Percentiles rank a stretch among this genome's conserved stretches.
These are phyloP conservation scores for Triglochin maritima DNA, from an alignment of 106 monocot genomes.

Conservation along the genomic window DNA sequence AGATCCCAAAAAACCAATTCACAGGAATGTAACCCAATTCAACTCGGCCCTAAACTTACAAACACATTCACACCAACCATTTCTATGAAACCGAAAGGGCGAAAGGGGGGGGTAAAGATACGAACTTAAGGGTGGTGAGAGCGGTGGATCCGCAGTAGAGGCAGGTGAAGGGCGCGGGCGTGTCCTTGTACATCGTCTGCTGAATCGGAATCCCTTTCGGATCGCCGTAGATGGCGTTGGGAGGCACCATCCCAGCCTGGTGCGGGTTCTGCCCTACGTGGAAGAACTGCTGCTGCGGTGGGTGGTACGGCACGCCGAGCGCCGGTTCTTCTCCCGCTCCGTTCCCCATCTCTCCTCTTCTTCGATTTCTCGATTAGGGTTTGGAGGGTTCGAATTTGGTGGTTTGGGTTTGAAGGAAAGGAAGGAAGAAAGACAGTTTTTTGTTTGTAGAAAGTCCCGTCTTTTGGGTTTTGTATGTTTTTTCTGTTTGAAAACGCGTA, in stretches of 20 bases:
- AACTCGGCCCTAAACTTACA: too few species aligned
- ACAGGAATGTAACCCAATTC: too few species aligned
- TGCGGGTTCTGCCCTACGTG: constrained; percentile 57
- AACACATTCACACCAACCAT: background rate
- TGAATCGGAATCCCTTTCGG: constrained; percentile 84
- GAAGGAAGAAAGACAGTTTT: too few species aligned
- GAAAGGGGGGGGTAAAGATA: background rate
- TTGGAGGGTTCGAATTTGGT: too few species aligned
- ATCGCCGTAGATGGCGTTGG: constrained; percentile 82
- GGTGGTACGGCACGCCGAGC: constrained; percentile 32
- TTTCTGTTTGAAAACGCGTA: too few species aligned
- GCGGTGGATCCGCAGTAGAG: constrained; percentile 69
- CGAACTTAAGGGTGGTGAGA: constrained; percentile 66
- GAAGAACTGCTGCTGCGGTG: constrained; percentile 20
- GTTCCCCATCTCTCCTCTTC: constrained; percentile 9
- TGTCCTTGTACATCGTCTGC: constrained; percentile 89
- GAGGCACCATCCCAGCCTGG: constrained; percentile 79
- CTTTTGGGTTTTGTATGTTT: too few species aligned
- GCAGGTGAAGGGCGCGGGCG: constrained; percentile 85
- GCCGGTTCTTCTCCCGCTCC: constrained; percentile 23
- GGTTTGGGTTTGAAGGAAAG: too few species aligned
- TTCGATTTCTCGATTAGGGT: background rate
- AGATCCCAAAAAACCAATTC: too few species aligned
- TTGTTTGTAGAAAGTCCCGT: too few species aligned
- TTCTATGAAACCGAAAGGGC: too few species aligned